phyloP scores from a whole-genome alignment of 108 stramenopile species.

The Skeletonema grethae region DNA sequence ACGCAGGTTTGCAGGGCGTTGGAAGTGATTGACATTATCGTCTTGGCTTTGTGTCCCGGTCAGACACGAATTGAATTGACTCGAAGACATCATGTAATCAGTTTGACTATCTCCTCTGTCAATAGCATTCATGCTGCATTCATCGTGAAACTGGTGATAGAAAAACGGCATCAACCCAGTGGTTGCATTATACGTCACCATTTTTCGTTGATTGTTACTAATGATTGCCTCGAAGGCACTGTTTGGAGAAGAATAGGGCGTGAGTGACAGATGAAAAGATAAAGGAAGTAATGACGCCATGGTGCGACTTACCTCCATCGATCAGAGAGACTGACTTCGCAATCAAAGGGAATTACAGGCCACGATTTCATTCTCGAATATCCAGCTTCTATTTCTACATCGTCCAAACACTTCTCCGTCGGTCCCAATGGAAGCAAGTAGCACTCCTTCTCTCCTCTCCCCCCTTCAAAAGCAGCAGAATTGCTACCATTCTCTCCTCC shows the following conservation, averaged over 20 bases:
- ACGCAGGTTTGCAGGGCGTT: conserved; percentile 20
- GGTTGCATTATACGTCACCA: conserved; percentile 52
- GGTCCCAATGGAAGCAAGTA: conserved; percentile 48
- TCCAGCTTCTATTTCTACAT: not conserved
- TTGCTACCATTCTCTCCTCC: conserved; percentile 1
- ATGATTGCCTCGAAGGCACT: conserved; percentile 39
- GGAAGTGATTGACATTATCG: not conserved
- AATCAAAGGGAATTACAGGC: conserved; percentile 39
- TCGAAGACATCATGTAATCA: not conserved
- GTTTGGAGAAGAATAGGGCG: not conserved
- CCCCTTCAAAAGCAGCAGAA: not conserved
- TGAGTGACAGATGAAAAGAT: not conserved
- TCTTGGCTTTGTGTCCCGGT: conserved; percentile 4
- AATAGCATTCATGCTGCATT: not conserved
- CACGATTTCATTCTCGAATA: conserved; percentile 32
- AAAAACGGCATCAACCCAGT: conserved; percentile 39
- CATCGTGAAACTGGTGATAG: conserved; percentile 40
- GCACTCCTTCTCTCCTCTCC: conserved; percentile 3
- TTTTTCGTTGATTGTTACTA: conserved; percentile 18
- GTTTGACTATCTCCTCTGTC: not conserved
- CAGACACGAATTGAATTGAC: conserved; percentile 12
- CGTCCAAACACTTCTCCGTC: conserved; percentile 4
- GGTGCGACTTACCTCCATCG: conserved; percentile 23
- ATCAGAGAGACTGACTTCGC: conserved; percentile 30
- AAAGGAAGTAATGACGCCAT: too few species aligned